A percentile compares a stretch with the other conserved stretches of the same genome.
Conservation (phyloP, 345 rosid species). For the Triadica sebifera region DNA sequence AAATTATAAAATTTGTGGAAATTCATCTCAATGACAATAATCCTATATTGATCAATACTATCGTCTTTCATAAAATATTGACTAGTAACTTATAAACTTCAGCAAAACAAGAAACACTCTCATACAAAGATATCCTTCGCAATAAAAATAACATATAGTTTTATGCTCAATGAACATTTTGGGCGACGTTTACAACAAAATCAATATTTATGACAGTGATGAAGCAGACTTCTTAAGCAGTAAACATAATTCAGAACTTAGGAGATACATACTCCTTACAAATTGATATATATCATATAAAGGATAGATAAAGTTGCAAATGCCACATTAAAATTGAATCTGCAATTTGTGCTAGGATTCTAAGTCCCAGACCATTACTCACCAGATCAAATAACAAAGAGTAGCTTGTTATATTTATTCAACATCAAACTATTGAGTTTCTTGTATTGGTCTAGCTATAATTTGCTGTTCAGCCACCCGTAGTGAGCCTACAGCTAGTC, state of each 20-base stretch:
- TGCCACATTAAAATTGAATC: neutral
- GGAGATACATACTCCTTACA: neutral
- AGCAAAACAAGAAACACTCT: too few species aligned
- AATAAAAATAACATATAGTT: too few species aligned
- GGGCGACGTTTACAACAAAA: neutral
- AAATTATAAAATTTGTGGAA: too few species aligned
- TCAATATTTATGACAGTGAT: neutral
- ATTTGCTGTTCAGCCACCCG: conserved; percentile 52
- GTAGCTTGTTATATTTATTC: neutral
- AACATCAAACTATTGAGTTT: neutral
- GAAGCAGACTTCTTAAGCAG: neutral
- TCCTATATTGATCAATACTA: too few species aligned
- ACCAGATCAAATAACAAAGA: neutral
- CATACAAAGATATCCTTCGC: too few species aligned
- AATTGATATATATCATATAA: too few species aligned
- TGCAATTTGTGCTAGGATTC: neutral
- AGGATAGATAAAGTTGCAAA: neutral
- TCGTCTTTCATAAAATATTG: too few species aligned
- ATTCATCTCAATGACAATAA: too few species aligned
- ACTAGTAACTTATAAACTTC: too few species aligned
- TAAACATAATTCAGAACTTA: neutral
- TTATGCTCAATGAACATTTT: too few species aligned
- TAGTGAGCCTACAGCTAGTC: conserved; percentile 57
- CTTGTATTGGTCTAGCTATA: conserved; percentile 17
- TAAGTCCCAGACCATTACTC: neutral